Conservation (phyloP, 2,329 filamentous ascomycete species). For the Aspergillus nomiae region DNA sequence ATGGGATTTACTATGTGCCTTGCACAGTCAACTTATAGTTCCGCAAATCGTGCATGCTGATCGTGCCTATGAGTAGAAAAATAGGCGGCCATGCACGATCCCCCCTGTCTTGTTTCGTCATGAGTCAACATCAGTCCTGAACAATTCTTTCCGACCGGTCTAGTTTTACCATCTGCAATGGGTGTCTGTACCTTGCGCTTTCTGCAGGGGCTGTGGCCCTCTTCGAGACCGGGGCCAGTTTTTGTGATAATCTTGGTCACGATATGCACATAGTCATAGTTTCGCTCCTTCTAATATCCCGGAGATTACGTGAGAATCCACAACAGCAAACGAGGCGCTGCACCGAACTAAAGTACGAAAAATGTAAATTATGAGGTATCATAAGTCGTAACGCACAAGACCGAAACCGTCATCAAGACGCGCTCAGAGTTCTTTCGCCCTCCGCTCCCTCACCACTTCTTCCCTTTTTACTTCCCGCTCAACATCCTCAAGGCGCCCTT, state of each 20-base stretch:
- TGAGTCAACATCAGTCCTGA: not conserved
- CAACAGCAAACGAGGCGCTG: not conserved
- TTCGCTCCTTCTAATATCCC: not conserved
- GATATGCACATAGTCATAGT: not conserved
- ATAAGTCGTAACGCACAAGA: conserved; percentile 6
- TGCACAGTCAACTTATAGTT: not conserved
- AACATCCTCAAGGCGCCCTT: conserved; percentile 65
- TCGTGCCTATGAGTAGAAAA: not conserved
- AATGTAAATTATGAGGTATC: conserved; percentile 15
- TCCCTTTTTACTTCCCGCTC: conserved; percentile 67
- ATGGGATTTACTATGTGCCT: not conserved
- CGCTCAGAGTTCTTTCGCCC: conserved; percentile 47
- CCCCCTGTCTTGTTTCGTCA: not conserved
- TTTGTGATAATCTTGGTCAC: not conserved
- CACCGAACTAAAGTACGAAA: not conserved
- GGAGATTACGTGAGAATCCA: not conserved
- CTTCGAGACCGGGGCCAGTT: not conserved
- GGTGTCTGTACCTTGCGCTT: not conserved
- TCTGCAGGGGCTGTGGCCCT: not conserved
- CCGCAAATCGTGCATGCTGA: not conserved
- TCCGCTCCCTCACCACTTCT: conserved; percentile 59
- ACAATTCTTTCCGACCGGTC: not conserved
- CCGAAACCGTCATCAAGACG: not conserved
- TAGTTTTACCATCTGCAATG: not conserved
- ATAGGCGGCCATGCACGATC: not conserved